Base-by-base conservation (phyloP, 352 stramenopile genomes). In the Phytophthora meadii region DNA sequence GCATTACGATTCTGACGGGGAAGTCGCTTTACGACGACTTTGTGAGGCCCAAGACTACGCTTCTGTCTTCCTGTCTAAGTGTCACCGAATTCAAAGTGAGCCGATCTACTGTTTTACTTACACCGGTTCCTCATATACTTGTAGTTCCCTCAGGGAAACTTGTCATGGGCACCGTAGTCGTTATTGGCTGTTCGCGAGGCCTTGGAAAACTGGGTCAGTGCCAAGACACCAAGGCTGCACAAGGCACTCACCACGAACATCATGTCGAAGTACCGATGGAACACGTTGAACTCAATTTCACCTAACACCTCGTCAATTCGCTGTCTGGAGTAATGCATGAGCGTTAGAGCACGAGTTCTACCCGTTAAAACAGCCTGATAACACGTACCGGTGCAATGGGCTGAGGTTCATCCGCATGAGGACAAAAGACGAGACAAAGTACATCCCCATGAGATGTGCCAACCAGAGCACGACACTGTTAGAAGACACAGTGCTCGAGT, bases 391-490 rank as follows among this genome's bases (percentile, higher is more conserved):
- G 40, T 95, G 83, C 37, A 77, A 62, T 4, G 81, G 65, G 37
- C 83, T 90, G 37, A 95, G 76, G 61, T 95, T 95, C 87, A 95
- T 93, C 22, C 87, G 82, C 87, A 95, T 95, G 61, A 95, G 76
- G 41, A 95, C 84, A 46, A 95, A 95, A 2, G 87, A 92, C 28
- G 87, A 95, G 32, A 95, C 81, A 61, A 95, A 95, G 68, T 95
- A 95, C 84, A 92, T 95, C 12, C 87, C 87, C 87, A 92, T 95
- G 40, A 95, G 75, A 36, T 95, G 82, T 14, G 87, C 87, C 27
- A 95, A 72, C 81, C 78, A 93, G 3, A 95, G 74, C 37, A 92
- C 87, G 61, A 93, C 83, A 50, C 84, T 92, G 58, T 93, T 93
- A 34, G 84, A 92, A 3, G 84, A 93, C 17, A 92, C 84, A 42